A percentile compares a stretch with the other conserved stretches of the same genome.
phyloP scores from a whole-genome alignment of 257 asterid species.

The Henckelia pumila region DNA sequence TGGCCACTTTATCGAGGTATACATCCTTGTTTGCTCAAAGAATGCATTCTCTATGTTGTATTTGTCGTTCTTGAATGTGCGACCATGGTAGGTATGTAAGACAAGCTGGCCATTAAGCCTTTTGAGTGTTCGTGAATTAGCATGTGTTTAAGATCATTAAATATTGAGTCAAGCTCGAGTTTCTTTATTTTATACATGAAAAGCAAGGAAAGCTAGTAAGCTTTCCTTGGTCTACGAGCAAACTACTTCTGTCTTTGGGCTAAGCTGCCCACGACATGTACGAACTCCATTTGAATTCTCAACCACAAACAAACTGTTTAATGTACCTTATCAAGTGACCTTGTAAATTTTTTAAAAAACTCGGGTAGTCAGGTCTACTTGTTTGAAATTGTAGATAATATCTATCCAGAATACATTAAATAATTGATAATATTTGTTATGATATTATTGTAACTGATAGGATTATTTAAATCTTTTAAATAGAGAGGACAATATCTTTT shows the following conservation, averaged over 20 bases:
- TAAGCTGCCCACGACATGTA: no score
- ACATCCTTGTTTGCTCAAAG: slow-evolving; percentile 7
- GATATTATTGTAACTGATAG: no score
- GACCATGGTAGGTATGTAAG: not conserved
- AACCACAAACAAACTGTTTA: not conserved
- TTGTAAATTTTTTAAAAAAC: no score
- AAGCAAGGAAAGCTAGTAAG: not conserved
- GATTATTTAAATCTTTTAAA: no score
- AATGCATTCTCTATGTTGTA: slow-evolving; percentile 16
- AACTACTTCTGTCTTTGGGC: no score
- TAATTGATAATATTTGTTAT: no score
- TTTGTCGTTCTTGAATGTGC: slow-evolving; percentile 21
- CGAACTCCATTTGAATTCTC: not conserved
- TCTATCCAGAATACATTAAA: no score
- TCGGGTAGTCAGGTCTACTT: not conserved
- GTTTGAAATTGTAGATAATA: no score
- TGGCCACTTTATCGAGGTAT: slow-evolving; percentile 99
- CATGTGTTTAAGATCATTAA: not conserved
- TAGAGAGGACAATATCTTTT: no score
- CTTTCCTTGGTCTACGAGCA: no score
- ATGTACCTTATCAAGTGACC: not conserved
- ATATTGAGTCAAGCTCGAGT: not conserved
- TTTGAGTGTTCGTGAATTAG: not conserved
- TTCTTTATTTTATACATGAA: not conserved
- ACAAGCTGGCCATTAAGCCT: no score